These are phyloP conservation scores for Sarocladiaceae sp. DNA, from an alignment of 2,329 filamentous ascomycete species.

Conservation along the genomic window DNA sequence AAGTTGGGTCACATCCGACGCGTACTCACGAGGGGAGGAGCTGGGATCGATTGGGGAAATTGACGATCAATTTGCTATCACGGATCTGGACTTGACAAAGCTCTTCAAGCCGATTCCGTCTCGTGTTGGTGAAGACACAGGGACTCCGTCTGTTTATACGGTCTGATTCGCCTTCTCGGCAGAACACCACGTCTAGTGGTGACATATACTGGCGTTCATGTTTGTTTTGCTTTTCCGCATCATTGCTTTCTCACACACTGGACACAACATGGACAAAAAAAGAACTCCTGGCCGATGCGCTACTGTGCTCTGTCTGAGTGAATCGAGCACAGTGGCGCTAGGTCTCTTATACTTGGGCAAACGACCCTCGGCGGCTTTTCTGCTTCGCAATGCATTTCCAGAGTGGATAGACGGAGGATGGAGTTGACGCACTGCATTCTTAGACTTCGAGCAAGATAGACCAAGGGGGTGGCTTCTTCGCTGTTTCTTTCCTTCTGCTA, in stretches of 20 bases:
- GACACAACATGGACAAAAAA: slow-evolving; percentile 7
- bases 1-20: slow-evolving; percentile 58
- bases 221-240: slow-evolving; percentile 3
- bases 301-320: background rate
- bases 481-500: slow-evolving; percentile 22
- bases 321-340: background rate
- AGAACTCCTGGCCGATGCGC: background rate
- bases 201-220: slow-evolving; percentile 7
- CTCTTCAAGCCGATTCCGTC: slow-evolving; percentile 59
- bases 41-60: slow-evolving; percentile 66
- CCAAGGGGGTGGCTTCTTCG: slow-evolving; percentile 18
- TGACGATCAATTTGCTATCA: slow-evolving; percentile 60
- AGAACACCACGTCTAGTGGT: slow-evolving; percentile 12
- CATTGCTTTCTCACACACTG: background rate
- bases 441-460: slow-evolving; percentile 37
- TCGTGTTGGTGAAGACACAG: slow-evolving; percentile 37
- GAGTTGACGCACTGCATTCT: slow-evolving; percentile 32
- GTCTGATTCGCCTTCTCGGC: slow-evolving; percentile 23
- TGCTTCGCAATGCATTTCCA: slow-evolving; percentile 30
- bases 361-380: slow-evolving; percentile 16
- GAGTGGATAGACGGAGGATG: slow-evolving; percentile 31
- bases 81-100: slow-evolving; percentile 65
- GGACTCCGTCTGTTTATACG: slow-evolving; percentile 37
- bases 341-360: background rate
- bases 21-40: slow-evolving; percentile 61